Conservation (phyloP, 2,329 filamentous ascomycete species). For the Phialocephala sp. region DNA sequence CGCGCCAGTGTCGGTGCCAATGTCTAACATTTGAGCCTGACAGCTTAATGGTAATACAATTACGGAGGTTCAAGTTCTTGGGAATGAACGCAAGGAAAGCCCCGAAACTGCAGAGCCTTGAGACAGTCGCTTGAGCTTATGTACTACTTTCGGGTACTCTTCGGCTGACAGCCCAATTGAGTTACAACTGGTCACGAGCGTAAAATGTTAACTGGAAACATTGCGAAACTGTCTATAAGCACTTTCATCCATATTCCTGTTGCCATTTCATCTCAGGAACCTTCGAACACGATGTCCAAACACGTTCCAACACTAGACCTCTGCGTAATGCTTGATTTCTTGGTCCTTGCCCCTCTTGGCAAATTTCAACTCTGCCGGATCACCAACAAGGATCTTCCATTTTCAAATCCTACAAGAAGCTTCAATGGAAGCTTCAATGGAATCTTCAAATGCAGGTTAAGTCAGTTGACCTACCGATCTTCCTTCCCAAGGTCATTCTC, state of each 20-base stretch:
- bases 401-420: conserved; percentile 8
- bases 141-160: background rate
- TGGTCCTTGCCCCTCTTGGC: conserved; percentile 13
- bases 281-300: conserved; percentile 1
- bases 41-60: background rate
- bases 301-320: conserved; percentile 15
- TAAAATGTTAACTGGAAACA: background rate
- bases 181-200: background rate
- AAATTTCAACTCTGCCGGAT: conserved; percentile 25
- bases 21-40: background rate
- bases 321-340: conserved; percentile 15
- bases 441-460: background rate
- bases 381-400: conserved; percentile 20
- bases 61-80: background rate
- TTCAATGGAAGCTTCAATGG: background rate
- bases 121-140: background rate
- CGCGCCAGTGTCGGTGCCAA: too few species aligned
- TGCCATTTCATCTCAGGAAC: conserved; percentile 1
- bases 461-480: background rate
- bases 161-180: background rate
- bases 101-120: background rate
- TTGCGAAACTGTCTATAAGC: background rate
- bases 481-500: background rate
- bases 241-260: background rate
- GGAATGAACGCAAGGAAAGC: background rate